These are phyloP conservation scores for Boletellus ananas DNA, from an alignment of 768 basidiomycete genomes.

Conservation along the genomic window DNA sequence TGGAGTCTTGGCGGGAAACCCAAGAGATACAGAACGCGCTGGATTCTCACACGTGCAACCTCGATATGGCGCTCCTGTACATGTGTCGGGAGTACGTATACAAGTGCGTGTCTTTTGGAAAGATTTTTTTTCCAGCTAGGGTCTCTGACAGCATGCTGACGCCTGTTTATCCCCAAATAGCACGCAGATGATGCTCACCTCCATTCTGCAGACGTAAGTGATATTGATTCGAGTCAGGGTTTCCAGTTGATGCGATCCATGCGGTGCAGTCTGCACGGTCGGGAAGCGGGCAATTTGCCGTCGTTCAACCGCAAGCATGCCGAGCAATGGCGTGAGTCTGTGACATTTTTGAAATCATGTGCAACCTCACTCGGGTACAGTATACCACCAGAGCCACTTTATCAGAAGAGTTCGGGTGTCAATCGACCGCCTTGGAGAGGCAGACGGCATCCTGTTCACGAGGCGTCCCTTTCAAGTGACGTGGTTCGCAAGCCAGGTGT, in stretches of 20 bases:
- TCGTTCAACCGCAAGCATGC: constrained; percentile 69
- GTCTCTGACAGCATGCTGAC: constrained; percentile 14
- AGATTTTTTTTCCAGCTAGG: constrained; percentile 7
- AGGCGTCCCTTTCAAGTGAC: constrained; percentile 66
- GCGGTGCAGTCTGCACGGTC: constrained; percentile 45
- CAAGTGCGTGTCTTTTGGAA: constrained; percentile 48
- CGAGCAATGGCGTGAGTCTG: constrained; percentile 72
- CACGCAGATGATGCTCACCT: constrained; percentile 61
- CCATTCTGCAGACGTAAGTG: constrained; percentile 61
- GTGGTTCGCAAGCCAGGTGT: constrained; percentile 69
- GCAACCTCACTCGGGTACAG: constrained; percentile 32
- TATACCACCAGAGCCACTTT: constrained; percentile 64
- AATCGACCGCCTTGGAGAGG: constrained; percentile 48
- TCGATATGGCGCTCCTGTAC: constrained; percentile 65
- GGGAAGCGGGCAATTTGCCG: constrained; percentile 43
- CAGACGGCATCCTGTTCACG: constrained; percentile 53
- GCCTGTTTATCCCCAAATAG: constrained; percentile 33
- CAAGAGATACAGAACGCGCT: constrained; percentile 64
- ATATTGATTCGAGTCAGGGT: background rate
- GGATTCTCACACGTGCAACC: constrained; percentile 64
- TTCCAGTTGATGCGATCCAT: constrained; percentile 20
- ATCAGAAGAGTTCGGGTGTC: constrained; percentile 57
- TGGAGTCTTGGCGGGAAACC: constrained; percentile 64
- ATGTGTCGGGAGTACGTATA: constrained; percentile 68
- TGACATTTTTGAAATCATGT: background rate